These are phyloP conservation scores for Fusarium anguioides DNA, from an alignment of 2,329 filamentous ascomycete genomes.

Conservation along the genomic window DNA sequence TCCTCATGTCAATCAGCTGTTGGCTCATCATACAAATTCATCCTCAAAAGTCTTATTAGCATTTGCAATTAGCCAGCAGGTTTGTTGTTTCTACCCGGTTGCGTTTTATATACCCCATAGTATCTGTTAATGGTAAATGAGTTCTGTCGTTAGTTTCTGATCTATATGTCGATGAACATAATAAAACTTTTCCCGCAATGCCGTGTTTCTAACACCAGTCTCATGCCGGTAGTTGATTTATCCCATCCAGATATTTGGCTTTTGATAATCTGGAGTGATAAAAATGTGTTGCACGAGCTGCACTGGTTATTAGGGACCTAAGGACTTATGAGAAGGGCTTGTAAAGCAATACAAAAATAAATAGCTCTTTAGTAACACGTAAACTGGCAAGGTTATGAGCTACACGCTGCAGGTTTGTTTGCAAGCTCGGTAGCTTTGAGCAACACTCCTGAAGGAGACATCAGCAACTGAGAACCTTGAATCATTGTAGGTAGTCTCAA, in stretches of 20 bases:
- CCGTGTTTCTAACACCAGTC: not conserved
- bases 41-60: not conserved
- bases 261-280: not conserved
- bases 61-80: not conserved
- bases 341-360: not conserved
- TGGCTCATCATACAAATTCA: not conserved
- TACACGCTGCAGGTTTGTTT: not conserved
- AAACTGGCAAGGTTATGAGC: not conserved
- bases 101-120: conserved; percentile 19
- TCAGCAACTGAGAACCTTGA: not conserved
- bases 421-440: not conserved
- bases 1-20: not conserved
- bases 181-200: not conserved
- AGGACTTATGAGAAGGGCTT: not conserved
- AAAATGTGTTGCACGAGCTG: not conserved
- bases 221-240: not conserved
- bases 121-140: not conserved
- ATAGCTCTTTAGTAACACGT: not conserved
- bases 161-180: not conserved
- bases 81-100: not conserved
- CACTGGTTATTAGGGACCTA: not conserved
- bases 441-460: not conserved
- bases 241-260: not conserved
- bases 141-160: not conserved
- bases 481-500: not conserved